Conservation (phyloP, 768 basidiomycete species). For the Pleurotus salmoneostramineus region DNA sequence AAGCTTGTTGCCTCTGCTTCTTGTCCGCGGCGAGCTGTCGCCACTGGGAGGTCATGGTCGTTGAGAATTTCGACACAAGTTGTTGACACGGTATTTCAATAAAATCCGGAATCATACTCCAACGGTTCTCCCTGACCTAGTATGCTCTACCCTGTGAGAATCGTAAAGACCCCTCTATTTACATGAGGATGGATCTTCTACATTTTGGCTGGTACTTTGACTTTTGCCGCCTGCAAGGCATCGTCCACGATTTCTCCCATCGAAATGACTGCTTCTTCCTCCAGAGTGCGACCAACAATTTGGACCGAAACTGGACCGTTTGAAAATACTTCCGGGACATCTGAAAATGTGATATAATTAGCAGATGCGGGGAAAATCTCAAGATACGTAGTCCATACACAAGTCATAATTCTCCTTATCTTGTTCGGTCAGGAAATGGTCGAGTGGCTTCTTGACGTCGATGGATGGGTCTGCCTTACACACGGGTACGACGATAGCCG, state of each 20-base stretch:
- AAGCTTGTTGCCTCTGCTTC: constrained; percentile 42
- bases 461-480: constrained; percentile 52
- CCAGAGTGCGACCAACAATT: constrained; percentile 59
- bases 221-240: constrained; percentile 32
- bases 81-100: background rate
- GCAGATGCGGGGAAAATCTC: background rate
- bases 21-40: constrained; percentile 50
- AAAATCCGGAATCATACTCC: no score
- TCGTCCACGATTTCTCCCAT: constrained; percentile 64
- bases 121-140: no score
- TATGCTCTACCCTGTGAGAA: no score
- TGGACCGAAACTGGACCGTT: constrained; percentile 64
- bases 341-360: constrained; percentile 23
- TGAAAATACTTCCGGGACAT: constrained; percentile 49
- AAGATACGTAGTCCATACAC: constrained; percentile 37
- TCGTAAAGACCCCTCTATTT: no score
- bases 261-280: constrained; percentile 68
- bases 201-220: constrained; percentile 9
- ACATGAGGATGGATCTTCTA: background rate
- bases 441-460: constrained; percentile 42
- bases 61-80: background rate
- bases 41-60: constrained; percentile 31
- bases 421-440: constrained; percentile 46
- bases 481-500: constrained; percentile 59
- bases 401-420: constrained; percentile 50